A percentile compares a stretch with the other conserved stretches of the same genome.
phyloP scores from a whole-genome alignment of 805 yeast species.

The Debaryomyces castellii region DNA sequence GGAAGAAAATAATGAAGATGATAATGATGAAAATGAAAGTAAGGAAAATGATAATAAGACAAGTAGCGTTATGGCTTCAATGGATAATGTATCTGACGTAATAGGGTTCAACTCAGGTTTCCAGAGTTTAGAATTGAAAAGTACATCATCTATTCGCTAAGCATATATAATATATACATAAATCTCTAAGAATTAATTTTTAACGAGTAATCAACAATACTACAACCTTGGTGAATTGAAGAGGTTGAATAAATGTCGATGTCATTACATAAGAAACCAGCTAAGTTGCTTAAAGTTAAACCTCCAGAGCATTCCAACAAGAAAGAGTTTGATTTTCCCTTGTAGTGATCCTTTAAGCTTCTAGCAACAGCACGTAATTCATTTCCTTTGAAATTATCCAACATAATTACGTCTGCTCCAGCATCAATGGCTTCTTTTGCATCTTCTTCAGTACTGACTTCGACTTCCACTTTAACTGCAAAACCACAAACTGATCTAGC shows the following conservation, averaged over 20 bases:
- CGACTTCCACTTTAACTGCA: slow-evolving; percentile 88
- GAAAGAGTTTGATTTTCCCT: slow-evolving; percentile 46
- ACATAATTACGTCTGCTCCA: slow-evolving; percentile 95
- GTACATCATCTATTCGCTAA: slow-evolving; percentile 38
- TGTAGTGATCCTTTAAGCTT: slow-evolving; percentile 58
- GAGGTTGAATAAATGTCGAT: slow-evolving; percentile 91
- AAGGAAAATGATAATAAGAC: slow-evolving; percentile 20
- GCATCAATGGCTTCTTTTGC: slow-evolving; percentile 92
- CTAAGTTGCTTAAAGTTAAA: slow-evolving; percentile 65
- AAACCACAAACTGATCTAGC: slow-evolving; percentile 87
- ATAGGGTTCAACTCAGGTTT: slow-evolving; percentile 45
- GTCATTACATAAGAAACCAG: slow-evolving; percentile 65
- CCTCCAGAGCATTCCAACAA: slow-evolving; percentile 93
- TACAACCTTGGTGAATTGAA: slow-evolving; percentile 88
- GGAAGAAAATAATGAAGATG: slow-evolving; percentile 12
- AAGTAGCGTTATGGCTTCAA: slow-evolving; percentile 7
- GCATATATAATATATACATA: neutral
- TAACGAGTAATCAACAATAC: slow-evolving; percentile 78
- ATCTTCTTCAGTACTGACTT: slow-evolving; percentile 79
- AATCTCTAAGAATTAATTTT: slow-evolving; percentile 46
- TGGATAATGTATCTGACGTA: slow-evolving; percentile 35
- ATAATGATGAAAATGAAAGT: slow-evolving; percentile 14
- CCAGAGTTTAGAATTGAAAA: slow-evolving; percentile 35
- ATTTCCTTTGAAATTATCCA: slow-evolving; percentile 78
- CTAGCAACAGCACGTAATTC: slow-evolving; percentile 65